Evolutionary conservation across 345 rosid species (phyloP), one percentile per base, ranked within the genome.

Genomic region (Eucalyptus polybractea): DNA sequence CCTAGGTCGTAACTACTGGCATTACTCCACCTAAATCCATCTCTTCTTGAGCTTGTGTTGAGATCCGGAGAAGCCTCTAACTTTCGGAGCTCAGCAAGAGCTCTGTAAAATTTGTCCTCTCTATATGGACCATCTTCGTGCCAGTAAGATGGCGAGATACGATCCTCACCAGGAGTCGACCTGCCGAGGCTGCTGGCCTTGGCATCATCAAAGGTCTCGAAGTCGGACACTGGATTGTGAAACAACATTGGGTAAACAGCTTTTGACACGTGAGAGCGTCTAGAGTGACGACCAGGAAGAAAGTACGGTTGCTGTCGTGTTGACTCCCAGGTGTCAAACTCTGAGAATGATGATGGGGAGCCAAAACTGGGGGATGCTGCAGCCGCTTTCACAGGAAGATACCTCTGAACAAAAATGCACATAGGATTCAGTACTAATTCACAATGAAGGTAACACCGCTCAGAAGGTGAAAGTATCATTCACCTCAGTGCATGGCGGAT

Each of bases 201-300:
- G 67, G 92, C 92, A 83, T 92, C 94, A 76, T 92, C 92, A 86
- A 88, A 89, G 87, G 90, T 92, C 90, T 93, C 96, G 51, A 93
- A 93, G 51, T 96, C 96, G 49, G 99, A 96, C 65, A 95, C 97
- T 8, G 98, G 98, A 91, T 97, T 97, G 92, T 92, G 93, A 90
- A 95, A 97, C 88, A 96, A 92, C 87, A 92, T 90, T 13, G 99
- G 97, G 69, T 93, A 95, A 89, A 95, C 95, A 67, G 97, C 94
- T 93, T 95, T 95, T 72, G 96, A 93, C 89, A 90, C 89, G 92
- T 94, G 91, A 90, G 96, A 90, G 87, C 94, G 93, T 50, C 92
- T 89, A 3, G 94, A 88, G 49, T 90, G 94, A 87, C 94, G 90
- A 89, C 65, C 91, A 42, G 93, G 90, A 85, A 93, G 89, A 45